These are phyloP conservation scores for Plasmodium ovale DNA, from an alignment of 169 alveolate species.

Conservation along the genomic window DNA sequence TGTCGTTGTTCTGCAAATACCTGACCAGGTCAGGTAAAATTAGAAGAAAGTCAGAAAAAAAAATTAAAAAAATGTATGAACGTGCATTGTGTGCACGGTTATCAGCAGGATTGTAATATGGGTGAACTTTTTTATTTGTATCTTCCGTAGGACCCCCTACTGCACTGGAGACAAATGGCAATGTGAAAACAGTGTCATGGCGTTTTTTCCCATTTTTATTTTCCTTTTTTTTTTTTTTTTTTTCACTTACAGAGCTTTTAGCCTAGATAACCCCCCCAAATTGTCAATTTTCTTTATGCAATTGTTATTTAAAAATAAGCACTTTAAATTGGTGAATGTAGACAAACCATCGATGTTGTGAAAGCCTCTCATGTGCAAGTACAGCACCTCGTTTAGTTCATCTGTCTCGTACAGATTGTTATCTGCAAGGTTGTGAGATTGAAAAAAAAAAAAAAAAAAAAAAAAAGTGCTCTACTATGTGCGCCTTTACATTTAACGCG, in stretches of 20 bases:
- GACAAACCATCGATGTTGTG: slow-evolving; percentile 90
- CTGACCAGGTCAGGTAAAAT: slow-evolving; percentile 42
- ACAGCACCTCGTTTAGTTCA: slow-evolving; percentile 92
- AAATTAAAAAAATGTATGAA: not conserved
- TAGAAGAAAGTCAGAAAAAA: not conserved
- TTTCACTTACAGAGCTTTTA: slow-evolving; percentile 87
- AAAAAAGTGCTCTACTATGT: no score
- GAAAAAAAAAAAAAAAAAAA: no score
- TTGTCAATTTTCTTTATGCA: slow-evolving; percentile 91
- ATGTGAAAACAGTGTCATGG: not conserved
- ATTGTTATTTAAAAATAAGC: slow-evolving; percentile 94
- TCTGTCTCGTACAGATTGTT: slow-evolving; percentile 90
- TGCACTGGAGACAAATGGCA: no score
- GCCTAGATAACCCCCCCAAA: slow-evolving; percentile 86
- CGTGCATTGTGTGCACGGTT: not conserved
- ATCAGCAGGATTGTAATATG: no score
- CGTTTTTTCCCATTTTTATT: not conserved
- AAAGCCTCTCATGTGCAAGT: slow-evolving; percentile 94
- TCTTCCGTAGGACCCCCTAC: no score
- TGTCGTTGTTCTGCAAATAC: slow-evolving; percentile 91
- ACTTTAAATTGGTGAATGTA: slow-evolving; percentile 90
- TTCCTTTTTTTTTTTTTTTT: not conserved
- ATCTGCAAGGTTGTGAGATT: slow-evolving; percentile 19
- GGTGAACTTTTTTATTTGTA: no score
- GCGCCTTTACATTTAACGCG: no score